Conservation (phyloP, 2,329 filamentous ascomycete species). For the Penicillium hesseltinei region DNA sequence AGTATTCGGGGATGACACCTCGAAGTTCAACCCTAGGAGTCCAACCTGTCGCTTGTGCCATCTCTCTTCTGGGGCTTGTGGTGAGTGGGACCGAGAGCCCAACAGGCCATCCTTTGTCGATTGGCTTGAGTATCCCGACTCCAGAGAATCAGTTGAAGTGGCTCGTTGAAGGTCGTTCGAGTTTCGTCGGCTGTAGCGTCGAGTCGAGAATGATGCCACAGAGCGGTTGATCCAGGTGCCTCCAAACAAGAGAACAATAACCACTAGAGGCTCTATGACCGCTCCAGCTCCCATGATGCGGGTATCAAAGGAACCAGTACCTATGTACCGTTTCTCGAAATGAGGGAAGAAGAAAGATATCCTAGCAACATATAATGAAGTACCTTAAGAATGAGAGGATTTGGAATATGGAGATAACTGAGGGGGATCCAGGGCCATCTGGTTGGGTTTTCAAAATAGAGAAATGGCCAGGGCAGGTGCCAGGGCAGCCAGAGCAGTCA, state of each 20-base stretch:
- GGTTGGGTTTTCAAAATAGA: neutral
- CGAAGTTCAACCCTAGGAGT: constrained; percentile 47
- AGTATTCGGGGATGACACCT: constrained; percentile 62
- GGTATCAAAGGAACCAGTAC: neutral
- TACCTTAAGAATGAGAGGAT: neutral
- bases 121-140: constrained; percentile 43
- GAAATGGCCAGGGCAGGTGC: constrained; percentile 1
- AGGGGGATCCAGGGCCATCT: neutral
- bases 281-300: constrained; percentile 54
- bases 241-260: constrained; percentile 58
- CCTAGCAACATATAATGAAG: neutral
- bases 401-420: neutral
- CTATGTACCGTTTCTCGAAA: neutral
- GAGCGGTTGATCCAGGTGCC: constrained; percentile 62
- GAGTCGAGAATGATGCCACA: constrained; percentile 17
- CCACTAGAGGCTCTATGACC: constrained; percentile 61
- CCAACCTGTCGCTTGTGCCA: constrained; percentile 53
- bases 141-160: constrained; percentile 39
- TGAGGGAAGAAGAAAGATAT: neutral
- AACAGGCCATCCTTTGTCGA: constrained; percentile 38
- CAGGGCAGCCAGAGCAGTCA: neutral
- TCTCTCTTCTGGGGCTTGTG: constrained; percentile 42
- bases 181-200: constrained; percentile 19
- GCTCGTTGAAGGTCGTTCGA: constrained; percentile 22
- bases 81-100: constrained; percentile 31